Evolutionary conservation across 768 basidiomycete genomes (phyloP).

Genomic region (Neoboletus brunneissimus): DNA sequence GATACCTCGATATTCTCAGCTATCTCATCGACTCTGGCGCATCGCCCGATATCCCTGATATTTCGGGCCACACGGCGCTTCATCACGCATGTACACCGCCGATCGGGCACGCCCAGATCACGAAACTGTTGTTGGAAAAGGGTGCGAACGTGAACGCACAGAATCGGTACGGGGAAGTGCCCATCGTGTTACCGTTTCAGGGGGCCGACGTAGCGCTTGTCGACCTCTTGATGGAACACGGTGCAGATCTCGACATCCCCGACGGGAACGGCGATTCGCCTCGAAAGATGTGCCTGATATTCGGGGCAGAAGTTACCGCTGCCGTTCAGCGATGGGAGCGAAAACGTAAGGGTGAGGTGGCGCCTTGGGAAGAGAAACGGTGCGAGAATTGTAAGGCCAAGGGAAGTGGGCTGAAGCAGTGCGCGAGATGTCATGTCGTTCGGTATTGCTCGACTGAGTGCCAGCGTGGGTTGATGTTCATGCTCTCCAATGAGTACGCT

Average conservation of each 20-base stretch:
- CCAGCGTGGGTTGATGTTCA: conserved; percentile 41
- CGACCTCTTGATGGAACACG: conserved; percentile 48
- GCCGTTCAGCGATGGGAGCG: conserved; percentile 45
- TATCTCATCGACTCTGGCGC: conserved; percentile 43
- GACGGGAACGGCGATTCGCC: conserved; percentile 41
- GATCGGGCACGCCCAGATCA: conserved; percentile 28
- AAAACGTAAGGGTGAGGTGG: conserved; percentile 43
- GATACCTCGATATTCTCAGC: conserved; percentile 37
- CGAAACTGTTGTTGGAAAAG: conserved; percentile 39
- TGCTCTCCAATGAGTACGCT: neutral
- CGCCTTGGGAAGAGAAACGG: conserved; percentile 39
- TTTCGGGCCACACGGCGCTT: conserved; percentile 49
- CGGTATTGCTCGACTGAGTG: conserved; percentile 55
- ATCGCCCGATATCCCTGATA: conserved; percentile 41
- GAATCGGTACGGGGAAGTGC: conserved; percentile 47
- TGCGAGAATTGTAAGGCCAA: conserved; percentile 41
- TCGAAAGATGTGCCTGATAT: conserved; percentile 27
- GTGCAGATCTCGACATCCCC: conserved; percentile 41
- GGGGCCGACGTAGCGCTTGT: conserved; percentile 34
- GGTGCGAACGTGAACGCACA: conserved; percentile 50
- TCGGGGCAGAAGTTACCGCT: conserved; percentile 46
- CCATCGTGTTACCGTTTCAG: conserved; percentile 37
- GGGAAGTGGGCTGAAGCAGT: conserved; percentile 38
- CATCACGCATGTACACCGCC: conserved; percentile 41
- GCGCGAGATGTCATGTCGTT: conserved; percentile 42